Evolutionary conservation across 305 asterid species (phyloP).

Genomic region (Fraxinus dipetala): DNA sequence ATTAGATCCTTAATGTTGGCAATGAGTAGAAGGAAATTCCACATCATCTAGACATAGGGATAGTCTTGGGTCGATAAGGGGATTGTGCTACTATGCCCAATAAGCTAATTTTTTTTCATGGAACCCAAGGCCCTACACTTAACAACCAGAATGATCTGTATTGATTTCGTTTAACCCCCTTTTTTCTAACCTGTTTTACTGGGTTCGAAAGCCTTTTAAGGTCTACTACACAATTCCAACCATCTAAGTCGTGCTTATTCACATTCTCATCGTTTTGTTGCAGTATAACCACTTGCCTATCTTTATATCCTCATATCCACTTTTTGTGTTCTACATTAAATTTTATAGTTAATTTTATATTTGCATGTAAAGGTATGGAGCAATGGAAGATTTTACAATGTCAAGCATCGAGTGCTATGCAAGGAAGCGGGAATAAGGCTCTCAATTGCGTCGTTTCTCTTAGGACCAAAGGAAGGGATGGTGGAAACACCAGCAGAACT

Average conservation of each 20-base stretch:
- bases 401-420: slow-evolving; percentile 63
- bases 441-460: slow-evolving; percentile 56
- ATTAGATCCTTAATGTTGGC: neutral
- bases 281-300: neutral
- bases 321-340: neutral
- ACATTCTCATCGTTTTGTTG: neutral
- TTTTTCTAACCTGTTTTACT: neutral
- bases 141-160: neutral
- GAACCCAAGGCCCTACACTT: too few species aligned
- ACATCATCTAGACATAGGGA: neutral
- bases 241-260: neutral
- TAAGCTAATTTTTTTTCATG: neutral
- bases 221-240: neutral
- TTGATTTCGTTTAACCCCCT: neutral
- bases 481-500: slow-evolving; percentile 49
- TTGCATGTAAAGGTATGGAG: slow-evolving; percentile 52
- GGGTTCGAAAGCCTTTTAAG: neutral
- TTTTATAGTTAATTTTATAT: neutral
- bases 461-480: slow-evolving; percentile 46
- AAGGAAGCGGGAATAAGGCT: slow-evolving; percentile 49
- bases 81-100: neutral
- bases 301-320: neutral
- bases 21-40: neutral
- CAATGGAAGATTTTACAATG: slow-evolving; percentile 62
- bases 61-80: neutral